These are phyloP conservation scores for Populus tremula DNA, from an alignment of 345 rosid species.

Conservation along the genomic window DNA sequence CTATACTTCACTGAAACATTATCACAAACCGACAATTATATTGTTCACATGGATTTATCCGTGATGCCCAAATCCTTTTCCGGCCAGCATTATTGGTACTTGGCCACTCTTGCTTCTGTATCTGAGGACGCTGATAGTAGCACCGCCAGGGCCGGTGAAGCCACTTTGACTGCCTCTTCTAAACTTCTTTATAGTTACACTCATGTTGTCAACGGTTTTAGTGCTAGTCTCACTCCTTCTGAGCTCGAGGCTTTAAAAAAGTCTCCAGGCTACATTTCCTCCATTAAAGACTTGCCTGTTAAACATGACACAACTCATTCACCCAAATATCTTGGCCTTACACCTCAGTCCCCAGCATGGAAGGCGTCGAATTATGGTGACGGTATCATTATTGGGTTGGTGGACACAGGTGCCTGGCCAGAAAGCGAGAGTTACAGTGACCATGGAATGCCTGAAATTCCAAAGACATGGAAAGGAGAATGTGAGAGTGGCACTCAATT, in stretches of 20 bases:
- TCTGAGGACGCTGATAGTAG: background rate
- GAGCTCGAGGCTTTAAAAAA: conserved; percentile 22
- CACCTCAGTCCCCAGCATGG: conserved; percentile 14
- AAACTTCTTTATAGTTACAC: conserved; percentile 19
- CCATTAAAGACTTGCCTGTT: conserved; percentile 17
- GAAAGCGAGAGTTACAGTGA: conserved; percentile 37
- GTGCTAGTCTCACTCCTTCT: conserved; percentile 24
- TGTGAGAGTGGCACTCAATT: conserved; percentile 29
- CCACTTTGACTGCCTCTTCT: background rate
- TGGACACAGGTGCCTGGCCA: conserved; percentile 38
- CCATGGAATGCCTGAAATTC: conserved; percentile 30
- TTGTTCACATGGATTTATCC: conserved; percentile 26
- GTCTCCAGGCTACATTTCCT: conserved; percentile 21
- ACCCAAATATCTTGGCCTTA: conserved; percentile 18
- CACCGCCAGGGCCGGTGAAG: background rate
- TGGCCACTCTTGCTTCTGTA: conserved; percentile 12
- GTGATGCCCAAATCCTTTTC: conserved; percentile 27
- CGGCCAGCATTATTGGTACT: conserved; percentile 19
- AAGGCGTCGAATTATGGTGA: conserved; percentile 19
- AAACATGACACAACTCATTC: conserved; percentile 28
- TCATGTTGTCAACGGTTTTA: conserved; percentile 21
- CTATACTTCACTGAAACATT: conserved; percentile 5
- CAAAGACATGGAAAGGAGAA: conserved; percentile 35
- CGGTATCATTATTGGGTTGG: conserved; percentile 26
- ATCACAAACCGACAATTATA: conserved; percentile 18